These are phyloP conservation scores for Puccinia horiana DNA, from an alignment of 1,284 basidiomycete species.

Conservation along the genomic window DNA sequence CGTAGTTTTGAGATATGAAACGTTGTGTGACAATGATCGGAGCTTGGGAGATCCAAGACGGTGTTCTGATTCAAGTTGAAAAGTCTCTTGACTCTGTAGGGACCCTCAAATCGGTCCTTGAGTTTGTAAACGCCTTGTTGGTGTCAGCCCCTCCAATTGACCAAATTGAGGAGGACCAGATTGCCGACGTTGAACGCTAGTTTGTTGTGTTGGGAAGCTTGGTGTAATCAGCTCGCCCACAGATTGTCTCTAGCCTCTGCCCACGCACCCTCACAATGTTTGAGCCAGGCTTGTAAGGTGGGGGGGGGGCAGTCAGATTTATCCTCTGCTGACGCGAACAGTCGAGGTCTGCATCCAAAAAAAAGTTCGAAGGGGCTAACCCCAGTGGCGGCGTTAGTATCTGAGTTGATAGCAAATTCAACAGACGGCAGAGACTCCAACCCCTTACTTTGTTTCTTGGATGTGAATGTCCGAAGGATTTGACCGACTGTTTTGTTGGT, in stretches of 20 bases:
- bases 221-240: slow-evolving; percentile 3
- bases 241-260: not conserved
- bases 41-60: too few species aligned
- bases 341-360: slow-evolving; percentile 50
- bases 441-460: slow-evolving; percentile 55
- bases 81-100: too few species aligned
- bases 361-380: slow-evolving; percentile 50
- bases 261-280: not conserved
- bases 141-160: too few species aligned
- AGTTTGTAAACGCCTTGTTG: too few species aligned
- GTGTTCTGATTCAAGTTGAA: too few species aligned
- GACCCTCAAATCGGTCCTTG: too few species aligned
- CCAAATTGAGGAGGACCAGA: not conserved
- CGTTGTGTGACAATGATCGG: too few species aligned
- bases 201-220: slow-evolving; percentile 10
- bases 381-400: slow-evolving; percentile 51
- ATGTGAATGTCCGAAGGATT: slow-evolving; percentile 43
- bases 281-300: not conserved
- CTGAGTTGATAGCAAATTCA: slow-evolving; percentile 51
- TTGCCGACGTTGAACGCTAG: not conserved
- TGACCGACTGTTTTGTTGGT: too few species aligned
- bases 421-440: slow-evolving; percentile 24
- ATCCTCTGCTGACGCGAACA: too few species aligned
- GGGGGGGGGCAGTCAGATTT: not conserved
- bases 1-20: too few species aligned